Evolutionary conservation across 2,329 filamentous ascomycete genomes (phyloP), one percentile per base, ranked within the genome.

Genomic region (Apiospora kogelbergensis): DNA sequence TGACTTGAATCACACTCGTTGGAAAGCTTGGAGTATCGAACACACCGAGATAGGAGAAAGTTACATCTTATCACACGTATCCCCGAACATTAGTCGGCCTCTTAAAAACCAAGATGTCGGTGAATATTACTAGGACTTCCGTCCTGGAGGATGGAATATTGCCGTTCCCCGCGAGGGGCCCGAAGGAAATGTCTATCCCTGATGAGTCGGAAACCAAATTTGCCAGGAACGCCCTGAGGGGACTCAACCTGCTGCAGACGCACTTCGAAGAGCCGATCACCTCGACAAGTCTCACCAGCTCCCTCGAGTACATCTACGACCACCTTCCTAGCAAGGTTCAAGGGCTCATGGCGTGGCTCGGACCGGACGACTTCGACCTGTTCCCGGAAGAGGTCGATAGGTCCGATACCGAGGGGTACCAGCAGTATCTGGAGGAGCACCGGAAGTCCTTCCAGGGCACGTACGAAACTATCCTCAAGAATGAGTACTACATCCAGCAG

Each of bases 141-240:
- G 63, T 65, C 40, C 41, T 65, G 63, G 63, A 65, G 3, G 63
- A 65, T 65, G 63, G 37, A 13, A 65, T 22, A 15, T 9, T 65
- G 6, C n/a, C 13, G 6, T 65, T 65, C 24, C 37, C 63, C 6
- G 20, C 37, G 3, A 24, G 63, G 5, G 63, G 63, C 10, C 63
- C 37, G 4, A 41, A 24, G 9, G 17, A 3, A 22, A 17, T 65
- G n/a, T 13, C 15, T 11, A 44, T 65, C 22, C 33, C 33, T 3
- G 33, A 24, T 15, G 33, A 15, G n/a, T 17, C 17, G 1, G 37
- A 65, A 7, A 15, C 9, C 5, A 11, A 17, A 4, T 60, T n/a
- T 11, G 30, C 30, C 9, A 5, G 2, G 3, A 60, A 37, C 10
- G 53, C 53, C 9, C 26, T 60, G 20, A 60, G 30, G 53, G 53